A percentile compares a stretch with the other conserved stretches of the same genome.
These are phyloP conservation scores for Alternaria angustiovoidea DNA, from an alignment of 2,329 filamentous ascomycete genomes.

Conservation along the genomic window DNA sequence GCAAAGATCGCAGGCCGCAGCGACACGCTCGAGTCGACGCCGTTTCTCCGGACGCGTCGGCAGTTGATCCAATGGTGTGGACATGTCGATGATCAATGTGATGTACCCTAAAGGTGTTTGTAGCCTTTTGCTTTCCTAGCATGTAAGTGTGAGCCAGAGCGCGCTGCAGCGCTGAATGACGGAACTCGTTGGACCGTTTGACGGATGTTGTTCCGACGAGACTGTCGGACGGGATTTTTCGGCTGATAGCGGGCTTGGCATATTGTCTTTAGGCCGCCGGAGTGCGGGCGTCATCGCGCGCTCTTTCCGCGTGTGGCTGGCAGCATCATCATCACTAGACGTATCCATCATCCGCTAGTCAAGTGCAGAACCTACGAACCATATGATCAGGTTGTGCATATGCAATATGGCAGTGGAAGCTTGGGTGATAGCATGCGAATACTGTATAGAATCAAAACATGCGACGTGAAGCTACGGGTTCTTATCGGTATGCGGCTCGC, in stretches of 20 bases:
- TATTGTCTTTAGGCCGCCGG: background rate
- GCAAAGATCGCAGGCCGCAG: constrained; percentile 42
- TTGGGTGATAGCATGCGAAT: background rate
- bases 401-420: background rate
- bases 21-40: constrained; percentile 37
- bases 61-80: constrained; percentile 6
- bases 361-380: background rate
- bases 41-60: constrained; percentile 27
- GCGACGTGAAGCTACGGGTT: background rate
- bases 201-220: constrained; percentile 8
- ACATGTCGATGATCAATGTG: background rate
- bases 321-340: background rate
- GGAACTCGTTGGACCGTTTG: background rate
- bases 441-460: background rate
- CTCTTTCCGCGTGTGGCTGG: background rate
- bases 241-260: constrained; percentile 13
- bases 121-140: too few species aligned
- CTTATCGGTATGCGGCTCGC: background rate
- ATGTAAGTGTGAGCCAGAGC: too few species aligned
- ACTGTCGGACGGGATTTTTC: background rate
- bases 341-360: background rate
- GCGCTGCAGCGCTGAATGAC: background rate
- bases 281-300: background rate
- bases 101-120: too few species aligned
- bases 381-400: background rate